Conservation (phyloP, 176 grass and related monocot species). For the Poa pratensis region DNA sequence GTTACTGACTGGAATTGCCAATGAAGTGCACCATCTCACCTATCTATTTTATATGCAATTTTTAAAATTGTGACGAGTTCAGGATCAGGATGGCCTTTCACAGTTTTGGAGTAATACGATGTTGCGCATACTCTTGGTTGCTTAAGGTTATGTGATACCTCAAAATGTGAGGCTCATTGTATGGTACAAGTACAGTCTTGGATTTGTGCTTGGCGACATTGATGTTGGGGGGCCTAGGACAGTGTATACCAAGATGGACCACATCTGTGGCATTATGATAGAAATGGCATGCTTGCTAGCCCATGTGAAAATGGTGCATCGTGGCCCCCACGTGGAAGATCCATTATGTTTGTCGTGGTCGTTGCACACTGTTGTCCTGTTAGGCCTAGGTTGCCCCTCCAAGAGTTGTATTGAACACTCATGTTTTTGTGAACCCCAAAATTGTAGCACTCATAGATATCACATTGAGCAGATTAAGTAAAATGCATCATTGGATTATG, state of each 20-base stretch:
- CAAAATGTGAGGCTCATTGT: slow-evolving; percentile 11
- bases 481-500: not conserved
- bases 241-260: slow-evolving; percentile 11
- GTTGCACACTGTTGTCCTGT: not conserved
- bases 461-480: slow-evolving; percentile 11
- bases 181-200: slow-evolving; percentile 13
- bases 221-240: slow-evolving; percentile 1
- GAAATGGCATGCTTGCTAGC: slow-evolving; percentile 14
- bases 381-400: not conserved
- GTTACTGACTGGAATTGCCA: slow-evolving; percentile 1
- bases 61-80: slow-evolving; percentile 3
- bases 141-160: not conserved
- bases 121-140: not conserved
- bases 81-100: not conserved
- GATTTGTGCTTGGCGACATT: not conserved
- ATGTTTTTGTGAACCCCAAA: not conserved
- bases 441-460: slow-evolving; percentile 4
- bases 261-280: slow-evolving; percentile 5
- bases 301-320: slow-evolving; percentile 13
- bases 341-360: not conserved
- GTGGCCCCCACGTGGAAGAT: not conserved
- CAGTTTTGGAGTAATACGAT: not conserved
- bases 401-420: not conserved
- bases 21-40: slow-evolving; percentile 1
- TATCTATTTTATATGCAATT: not conserved